phyloP scores from a whole-genome alignment of 1,139 yeast genomes.

The Pichia sp. region DNA sequence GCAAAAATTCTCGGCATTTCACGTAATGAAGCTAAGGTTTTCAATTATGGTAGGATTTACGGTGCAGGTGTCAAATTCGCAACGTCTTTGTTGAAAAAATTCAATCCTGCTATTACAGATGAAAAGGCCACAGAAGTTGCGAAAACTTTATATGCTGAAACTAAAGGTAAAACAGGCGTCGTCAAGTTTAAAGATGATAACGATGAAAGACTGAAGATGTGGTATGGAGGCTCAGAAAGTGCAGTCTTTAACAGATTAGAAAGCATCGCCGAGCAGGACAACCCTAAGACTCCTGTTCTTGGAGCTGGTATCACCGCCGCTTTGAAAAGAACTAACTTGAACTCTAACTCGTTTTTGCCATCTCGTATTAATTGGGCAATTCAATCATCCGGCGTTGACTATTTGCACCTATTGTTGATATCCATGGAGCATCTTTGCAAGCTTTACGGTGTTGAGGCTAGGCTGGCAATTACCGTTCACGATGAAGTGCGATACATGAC shows the following conservation, averaged over 20 bases:
- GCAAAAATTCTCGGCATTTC: conserved; percentile 86
- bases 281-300: conserved; percentile 84
- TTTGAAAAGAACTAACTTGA: conserved; percentile 59
- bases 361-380: conserved; percentile 97
- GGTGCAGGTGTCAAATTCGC: conserved; percentile 97
- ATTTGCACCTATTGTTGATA: conserved; percentile 75
- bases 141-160: conserved; percentile 61
- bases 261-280: conserved; percentile 76
- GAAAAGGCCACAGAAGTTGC: conserved; percentile 69
- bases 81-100: conserved; percentile 70
- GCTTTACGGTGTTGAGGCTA: conserved; percentile 65
- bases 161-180: conserved; percentile 63
- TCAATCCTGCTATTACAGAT: conserved; percentile 68
- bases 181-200: conserved; percentile 20
- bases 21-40: conserved; percentile 88
- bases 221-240: conserved; percentile 95
- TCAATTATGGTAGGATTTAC: conserved; percentile 94
- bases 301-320: conserved; percentile 95
- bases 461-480: conserved; percentile 85
- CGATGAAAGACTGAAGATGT: conserved; percentile 38
- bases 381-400: conserved; percentile 97
- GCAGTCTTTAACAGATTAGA: conserved; percentile 86
- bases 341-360: conserved; percentile 67
- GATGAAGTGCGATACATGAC: conserved; percentile 88
- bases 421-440: conserved; percentile 82